Percentiles rank a stretch among this genome's conserved stretches.
Conservation (phyloP, 2,329 filamentous ascomycete species). For the Ceratocystiopsis sp. region DNA sequence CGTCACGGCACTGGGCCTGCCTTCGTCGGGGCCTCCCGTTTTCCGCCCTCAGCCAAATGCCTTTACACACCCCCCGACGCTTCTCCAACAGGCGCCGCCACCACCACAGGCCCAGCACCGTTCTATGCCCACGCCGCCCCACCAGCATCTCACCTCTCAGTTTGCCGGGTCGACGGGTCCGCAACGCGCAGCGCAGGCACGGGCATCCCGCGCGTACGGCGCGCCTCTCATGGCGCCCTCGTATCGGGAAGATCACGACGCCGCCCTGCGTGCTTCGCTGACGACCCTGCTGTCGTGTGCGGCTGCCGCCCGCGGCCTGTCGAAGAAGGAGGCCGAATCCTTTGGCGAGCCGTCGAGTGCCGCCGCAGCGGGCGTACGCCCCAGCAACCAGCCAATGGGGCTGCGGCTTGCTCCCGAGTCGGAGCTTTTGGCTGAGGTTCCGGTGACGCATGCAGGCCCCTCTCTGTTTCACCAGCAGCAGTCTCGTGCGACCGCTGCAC, state of each 20-base stretch:
- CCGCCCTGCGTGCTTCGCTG: conserved; percentile 78
- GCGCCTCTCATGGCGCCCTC: conserved; percentile 47
- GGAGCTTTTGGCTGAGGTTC: conserved; percentile 28
- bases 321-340: conserved; percentile 36
- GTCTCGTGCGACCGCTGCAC: no score
- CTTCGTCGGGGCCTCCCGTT: conserved; percentile 27
- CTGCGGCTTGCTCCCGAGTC: conserved; percentile 43
- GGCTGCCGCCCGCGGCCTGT: conserved; percentile 67
- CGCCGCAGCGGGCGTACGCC: conserved; percentile 16
- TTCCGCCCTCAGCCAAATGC: conserved; percentile 87
- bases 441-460: no score
- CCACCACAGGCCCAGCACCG: conserved; percentile 18
- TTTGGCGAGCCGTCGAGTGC: conserved; percentile 13
- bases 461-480: no score
- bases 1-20: conserved; percentile 58
- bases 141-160: conserved; percentile 13
- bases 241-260: conserved; percentile 79
- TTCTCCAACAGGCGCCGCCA: conserved; percentile 16
- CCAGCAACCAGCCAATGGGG: conserved; percentile 37
- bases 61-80: conserved; percentile 64
- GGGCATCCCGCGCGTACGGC: conserved; percentile 16
- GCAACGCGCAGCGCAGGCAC: conserved; percentile 29
- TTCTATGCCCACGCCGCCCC: conserved; percentile 31
- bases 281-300: conserved; percentile 91
- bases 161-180: conserved; percentile 19